These are phyloP conservation scores for Hansenula lynferdii DNA, from an alignment of 1,139 yeast species.

Conservation along the genomic window DNA sequence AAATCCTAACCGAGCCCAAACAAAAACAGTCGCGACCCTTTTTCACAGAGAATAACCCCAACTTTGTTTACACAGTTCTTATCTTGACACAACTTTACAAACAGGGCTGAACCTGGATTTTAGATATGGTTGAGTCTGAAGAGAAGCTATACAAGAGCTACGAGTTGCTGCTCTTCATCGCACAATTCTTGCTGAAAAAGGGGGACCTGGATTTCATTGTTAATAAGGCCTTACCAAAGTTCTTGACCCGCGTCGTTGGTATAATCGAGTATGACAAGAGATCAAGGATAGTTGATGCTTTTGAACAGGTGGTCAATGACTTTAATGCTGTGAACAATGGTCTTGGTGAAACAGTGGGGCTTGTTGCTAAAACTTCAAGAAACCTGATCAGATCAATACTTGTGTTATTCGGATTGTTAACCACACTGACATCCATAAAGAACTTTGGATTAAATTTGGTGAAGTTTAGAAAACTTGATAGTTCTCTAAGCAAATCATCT, in stretches of 20 bases:
- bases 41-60: no score
- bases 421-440: neutral
- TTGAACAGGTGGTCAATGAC: neutral
- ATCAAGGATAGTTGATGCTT: neutral
- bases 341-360: neutral
- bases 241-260: neutral
- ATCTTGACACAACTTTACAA: no score
- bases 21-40: no score
- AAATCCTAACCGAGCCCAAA: no score
- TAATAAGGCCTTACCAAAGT: neutral
- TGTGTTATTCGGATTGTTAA: neutral
- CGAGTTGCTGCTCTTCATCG: conserved; percentile 8
- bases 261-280: neutral
- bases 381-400: neutral
- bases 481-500: conserved; percentile 2
- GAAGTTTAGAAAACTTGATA: conserved; percentile 1
- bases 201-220: neutral
- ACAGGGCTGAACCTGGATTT: no score
- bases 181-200: conserved; percentile 14
- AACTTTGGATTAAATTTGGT: neutral
- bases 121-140: no score
- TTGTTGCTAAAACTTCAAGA: neutral
- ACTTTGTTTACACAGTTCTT: no score
- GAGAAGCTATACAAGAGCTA: conserved; percentile 6
- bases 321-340: neutral